Base-by-base conservation (phyloP, 1,139 yeast genomes). In the Arxiozyma heterogenica region DNA sequence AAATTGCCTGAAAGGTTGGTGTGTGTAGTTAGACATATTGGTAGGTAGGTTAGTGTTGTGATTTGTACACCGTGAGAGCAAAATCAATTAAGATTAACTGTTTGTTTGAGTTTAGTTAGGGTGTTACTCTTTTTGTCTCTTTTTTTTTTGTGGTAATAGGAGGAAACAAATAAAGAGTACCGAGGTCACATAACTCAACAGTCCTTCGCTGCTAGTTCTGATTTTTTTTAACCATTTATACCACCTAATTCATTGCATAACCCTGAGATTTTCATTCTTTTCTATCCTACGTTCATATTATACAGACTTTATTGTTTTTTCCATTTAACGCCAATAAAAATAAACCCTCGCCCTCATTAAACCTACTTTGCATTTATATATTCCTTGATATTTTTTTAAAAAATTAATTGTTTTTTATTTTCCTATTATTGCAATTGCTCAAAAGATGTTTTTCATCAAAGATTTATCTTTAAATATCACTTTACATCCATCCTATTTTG, bases 401-500 rank as follows among this genome's bases (percentile, higher is more conserved):
- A 47, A 17, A 15, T 42, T 39, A 18, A 21, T 39, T 45, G 47
- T 45, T 45, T 30, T 9, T 20, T 8, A 4, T 27, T n/a, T 18
- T n/a, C 21, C 39, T 18, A 30, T 5, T 30, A 22, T 15, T 11
- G 1, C 44, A 15, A 18, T 22, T 23, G 15, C 11, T 23, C 25
- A 3, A 47, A 54, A 23, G 42, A 72, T 72, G 76, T 73, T 73
- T 61, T 72, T 76, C 65, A 73, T 77, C 58, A 94, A 94, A 73
- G 98, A 93, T 73, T 81, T 93, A 61, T 85, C 97, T 61, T 80
- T 94, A 58, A 90, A 88, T 70, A 78, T 93, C 64, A 90, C 97
- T 50, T 83, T 93, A 55, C 98, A 93, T 71, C 99, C 99, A 55
- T 90, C 98, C 48, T 93, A 84, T 71, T 93, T 91, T 67, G 98